Evolutionary conservation across 441 rosid species (phyloP).

Genomic region (Arabidopsis lyrata): DNA sequence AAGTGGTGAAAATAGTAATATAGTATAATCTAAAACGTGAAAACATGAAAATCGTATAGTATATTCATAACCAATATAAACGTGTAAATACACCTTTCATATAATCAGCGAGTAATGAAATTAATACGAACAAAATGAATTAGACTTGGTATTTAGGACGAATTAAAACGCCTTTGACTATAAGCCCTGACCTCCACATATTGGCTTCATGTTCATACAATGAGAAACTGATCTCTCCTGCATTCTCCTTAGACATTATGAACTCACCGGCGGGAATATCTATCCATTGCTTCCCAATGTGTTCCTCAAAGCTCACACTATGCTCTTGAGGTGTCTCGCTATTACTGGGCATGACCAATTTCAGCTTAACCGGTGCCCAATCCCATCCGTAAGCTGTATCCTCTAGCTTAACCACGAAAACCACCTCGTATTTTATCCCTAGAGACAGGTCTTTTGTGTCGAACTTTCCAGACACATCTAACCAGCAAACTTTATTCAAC

Average conservation of each 20-base stretch:
- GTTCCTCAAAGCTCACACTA: constrained; percentile 43
- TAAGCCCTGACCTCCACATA: constrained; percentile 60
- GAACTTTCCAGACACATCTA: neutral
- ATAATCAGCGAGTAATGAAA: neutral
- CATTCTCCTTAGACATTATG: constrained; percentile 37
- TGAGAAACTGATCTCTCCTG: constrained; percentile 52
- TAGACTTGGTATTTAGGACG: constrained; percentile 42
- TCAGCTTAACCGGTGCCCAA: constrained; percentile 28
- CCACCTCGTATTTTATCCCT: constrained; percentile 2
- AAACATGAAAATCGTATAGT: neutral
- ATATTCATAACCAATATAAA: neutral
- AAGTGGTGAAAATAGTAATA: too few species aligned
- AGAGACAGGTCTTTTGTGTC: neutral
- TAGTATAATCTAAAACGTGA: neutral
- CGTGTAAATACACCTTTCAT: too few species aligned
- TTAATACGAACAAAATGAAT: neutral
- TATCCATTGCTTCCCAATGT: constrained; percentile 53
- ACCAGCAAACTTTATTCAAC: neutral
- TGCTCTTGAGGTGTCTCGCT: constrained; percentile 37
- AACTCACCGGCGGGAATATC: constrained; percentile 61
- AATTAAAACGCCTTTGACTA: constrained; percentile 58
- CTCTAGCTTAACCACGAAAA: neutral
- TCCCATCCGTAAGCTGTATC: constrained; percentile 14
- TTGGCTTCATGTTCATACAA: constrained; percentile 53
- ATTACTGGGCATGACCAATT: constrained; percentile 55